Evolutionary conservation across 192 early-diverging fungal genomes (phyloP).

Genomic region (Phycomyces blakesleeanus): DNA sequence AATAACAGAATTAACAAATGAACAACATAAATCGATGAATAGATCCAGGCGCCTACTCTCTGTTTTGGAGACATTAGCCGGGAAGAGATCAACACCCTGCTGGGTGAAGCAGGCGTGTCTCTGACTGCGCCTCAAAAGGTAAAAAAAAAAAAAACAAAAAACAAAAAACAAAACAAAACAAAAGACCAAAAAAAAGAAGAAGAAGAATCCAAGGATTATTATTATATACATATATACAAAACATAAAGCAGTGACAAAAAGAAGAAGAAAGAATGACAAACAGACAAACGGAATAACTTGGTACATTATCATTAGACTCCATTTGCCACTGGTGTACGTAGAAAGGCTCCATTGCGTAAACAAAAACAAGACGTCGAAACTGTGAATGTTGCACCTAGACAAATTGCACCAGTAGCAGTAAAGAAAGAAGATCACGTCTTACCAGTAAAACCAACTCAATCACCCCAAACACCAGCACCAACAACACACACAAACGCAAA

Average conservation of each 20-base stretch:
- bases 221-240: no score
- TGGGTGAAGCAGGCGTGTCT: constrained; percentile 36
- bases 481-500: neutral
- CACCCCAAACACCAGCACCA: no score
- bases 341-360: constrained; percentile 4
- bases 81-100: constrained; percentile 48
- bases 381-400: neutral
- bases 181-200: no score
- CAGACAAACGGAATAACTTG: no score
- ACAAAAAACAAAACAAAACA: neutral
- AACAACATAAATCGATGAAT: constrained; percentile 6
- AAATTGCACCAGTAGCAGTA: no score
- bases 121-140: constrained; percentile 35
- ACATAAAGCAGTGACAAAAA: no score
- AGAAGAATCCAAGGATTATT: no score
- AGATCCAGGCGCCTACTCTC: constrained; percentile 9
- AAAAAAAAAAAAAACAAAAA: constrained; percentile 11
- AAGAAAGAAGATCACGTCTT: neutral
- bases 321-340: constrained; percentile 25
- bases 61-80: constrained; percentile 49
- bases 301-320: no score
- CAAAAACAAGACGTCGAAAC: neutral
- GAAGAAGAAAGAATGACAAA: no score
- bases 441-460: neutral
- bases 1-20: constrained; percentile 8